Evolutionary conservation across 495 filamentous ascomycete species (phyloP).

Genomic region (Wilcoxina mikolae): DNA sequence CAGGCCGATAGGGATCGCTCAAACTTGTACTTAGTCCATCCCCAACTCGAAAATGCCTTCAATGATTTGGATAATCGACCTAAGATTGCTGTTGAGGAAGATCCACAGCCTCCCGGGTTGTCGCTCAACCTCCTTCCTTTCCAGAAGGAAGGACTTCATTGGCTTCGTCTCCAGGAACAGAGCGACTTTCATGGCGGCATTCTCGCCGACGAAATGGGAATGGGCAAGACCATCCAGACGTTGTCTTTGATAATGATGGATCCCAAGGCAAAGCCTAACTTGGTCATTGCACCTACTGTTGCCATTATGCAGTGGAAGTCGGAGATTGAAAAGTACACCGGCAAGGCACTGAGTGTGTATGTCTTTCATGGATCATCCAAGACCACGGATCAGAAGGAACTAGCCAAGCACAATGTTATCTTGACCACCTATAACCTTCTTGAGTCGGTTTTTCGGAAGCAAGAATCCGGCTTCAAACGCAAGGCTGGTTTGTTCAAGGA

Average conservation of each 20-base stretch:
- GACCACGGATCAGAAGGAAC: slow-evolving; percentile 50
- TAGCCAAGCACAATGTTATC: slow-evolving; percentile 76
- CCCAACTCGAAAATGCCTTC: slow-evolving; percentile 72
- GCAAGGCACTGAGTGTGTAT: slow-evolving; percentile 73
- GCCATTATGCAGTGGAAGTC: slow-evolving; percentile 94
- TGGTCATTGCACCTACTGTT: slow-evolving; percentile 87
- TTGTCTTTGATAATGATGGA: slow-evolving; percentile 97
- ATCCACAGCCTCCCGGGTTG: slow-evolving; percentile 64
- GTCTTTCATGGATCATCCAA: slow-evolving; percentile 87
- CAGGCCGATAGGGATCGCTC: background rate
- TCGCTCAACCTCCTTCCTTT: slow-evolving; percentile 74
- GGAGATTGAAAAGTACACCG: slow-evolving; percentile 83
- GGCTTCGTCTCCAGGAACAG: slow-evolving; percentile 83
- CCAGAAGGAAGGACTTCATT: slow-evolving; percentile 81
- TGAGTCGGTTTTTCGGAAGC: slow-evolving; percentile 80
- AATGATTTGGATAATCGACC: slow-evolving; percentile 51
- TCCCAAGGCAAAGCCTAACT: slow-evolving; percentile 63
- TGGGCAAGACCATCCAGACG: slow-evolving; percentile 96
- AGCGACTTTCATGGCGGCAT: slow-evolving; percentile 74
- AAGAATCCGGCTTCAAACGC: slow-evolving; percentile 78
- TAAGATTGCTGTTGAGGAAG: slow-evolving; percentile 46
- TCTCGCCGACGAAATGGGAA: slow-evolving; percentile 54
- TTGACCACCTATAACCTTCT: slow-evolving; percentile 93
- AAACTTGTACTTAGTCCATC: slow-evolving; percentile 56
- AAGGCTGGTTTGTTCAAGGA: slow-evolving; percentile 62